phyloP scores from a whole-genome alignment of 1,284 basidiomycete genomes.

The Rhizoctonia solani region DNA sequence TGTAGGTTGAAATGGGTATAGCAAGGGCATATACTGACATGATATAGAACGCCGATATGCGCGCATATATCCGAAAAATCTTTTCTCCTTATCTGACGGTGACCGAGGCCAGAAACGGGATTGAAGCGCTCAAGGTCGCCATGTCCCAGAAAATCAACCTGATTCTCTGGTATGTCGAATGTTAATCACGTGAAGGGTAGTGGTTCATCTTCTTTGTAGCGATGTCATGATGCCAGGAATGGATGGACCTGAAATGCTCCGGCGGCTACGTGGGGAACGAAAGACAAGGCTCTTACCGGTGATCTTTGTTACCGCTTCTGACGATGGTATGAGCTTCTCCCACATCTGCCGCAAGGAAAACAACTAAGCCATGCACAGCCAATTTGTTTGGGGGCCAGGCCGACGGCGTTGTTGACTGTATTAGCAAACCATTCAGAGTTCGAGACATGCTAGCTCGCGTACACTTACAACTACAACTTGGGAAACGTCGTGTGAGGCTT shows the following conservation, averaged over 20 bases:
- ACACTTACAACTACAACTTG: slow-evolving; percentile 43
- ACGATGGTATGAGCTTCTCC: not conserved
- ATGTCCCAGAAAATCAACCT: not conserved
- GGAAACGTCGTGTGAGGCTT: slow-evolving; percentile 42
- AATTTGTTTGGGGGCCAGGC: not conserved
- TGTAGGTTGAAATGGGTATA: not conserved
- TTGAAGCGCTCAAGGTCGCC: slow-evolving; percentile 3
- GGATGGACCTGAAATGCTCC: slow-evolving; percentile 11
- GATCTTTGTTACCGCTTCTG: slow-evolving; percentile 43
- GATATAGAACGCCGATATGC: slow-evolving; percentile 18
- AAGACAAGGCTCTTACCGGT: slow-evolving; percentile 41
- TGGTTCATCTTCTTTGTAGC: not conserved
- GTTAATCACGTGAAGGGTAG: not conserved
- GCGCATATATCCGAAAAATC: slow-evolving; percentile 39
- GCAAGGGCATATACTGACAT: not conserved
- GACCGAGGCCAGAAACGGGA: not conserved
- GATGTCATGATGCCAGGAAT: slow-evolving; percentile 23
- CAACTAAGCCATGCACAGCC: not conserved
- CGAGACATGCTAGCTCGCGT: slow-evolving; percentile 50
- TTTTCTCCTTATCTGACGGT: slow-evolving; percentile 35
- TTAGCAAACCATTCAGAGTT: slow-evolving; percentile 44
- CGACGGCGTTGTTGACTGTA: slow-evolving; percentile 47
- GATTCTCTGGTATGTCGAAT: not conserved
- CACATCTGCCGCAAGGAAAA: slow-evolving; percentile 40
- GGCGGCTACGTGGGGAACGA: slow-evolving; percentile 1